Base-by-base conservation (phyloP, 2,329 filamentous ascomycete genomes). In the Pezicula rhizophila region DNA sequence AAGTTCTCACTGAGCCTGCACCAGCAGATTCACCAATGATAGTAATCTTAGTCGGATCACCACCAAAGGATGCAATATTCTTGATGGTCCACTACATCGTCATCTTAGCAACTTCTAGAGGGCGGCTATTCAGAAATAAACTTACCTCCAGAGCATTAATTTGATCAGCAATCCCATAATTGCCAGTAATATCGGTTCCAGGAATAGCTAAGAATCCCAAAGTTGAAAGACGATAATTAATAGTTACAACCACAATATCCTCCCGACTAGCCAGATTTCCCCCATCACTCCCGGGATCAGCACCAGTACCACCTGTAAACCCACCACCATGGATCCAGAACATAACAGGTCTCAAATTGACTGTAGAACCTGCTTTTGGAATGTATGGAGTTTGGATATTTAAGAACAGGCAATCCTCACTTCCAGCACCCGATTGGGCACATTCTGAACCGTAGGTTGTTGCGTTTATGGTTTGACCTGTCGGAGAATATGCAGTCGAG, bases 91-190 rank as follows among this genome's bases (percentile, higher is more conserved):
- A 78, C 54, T 76, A 26, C 15, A 18, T 23, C 23, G 23, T 23
- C 23, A 26, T 8, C 28, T 54, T 23, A 52, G 49, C 6, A 38
- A 34, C 7, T 14, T 2, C 7, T 5, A 3, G 3, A 39, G 14
- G 11, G 2, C 18, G 11, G 2, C 18, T n/a, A 8, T 20, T 3
- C 8, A 11, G 7, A 10, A 15, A 35, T 14, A 15, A n/a, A 39
- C 51, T 52, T 49, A 67, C 65, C 54, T 68, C 56, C 18, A 79
- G 61, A 1, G 75, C 75, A 7, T 68, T 70, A 11, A 75, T 66
- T 52, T 78, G 75, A 50, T 79, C 76, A 6, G 66, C 69, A 42
- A 79, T 71, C 2, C 75, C 75, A 52, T 68, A 77, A 52, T 79
- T 79, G 1, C 75, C 75, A 8, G 66, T 75, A 17, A 76, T 69